Evolutionary conservation across 2,329 filamentous ascomycete species (phyloP).

Genomic region (Colletotrichum lentis): DNA sequence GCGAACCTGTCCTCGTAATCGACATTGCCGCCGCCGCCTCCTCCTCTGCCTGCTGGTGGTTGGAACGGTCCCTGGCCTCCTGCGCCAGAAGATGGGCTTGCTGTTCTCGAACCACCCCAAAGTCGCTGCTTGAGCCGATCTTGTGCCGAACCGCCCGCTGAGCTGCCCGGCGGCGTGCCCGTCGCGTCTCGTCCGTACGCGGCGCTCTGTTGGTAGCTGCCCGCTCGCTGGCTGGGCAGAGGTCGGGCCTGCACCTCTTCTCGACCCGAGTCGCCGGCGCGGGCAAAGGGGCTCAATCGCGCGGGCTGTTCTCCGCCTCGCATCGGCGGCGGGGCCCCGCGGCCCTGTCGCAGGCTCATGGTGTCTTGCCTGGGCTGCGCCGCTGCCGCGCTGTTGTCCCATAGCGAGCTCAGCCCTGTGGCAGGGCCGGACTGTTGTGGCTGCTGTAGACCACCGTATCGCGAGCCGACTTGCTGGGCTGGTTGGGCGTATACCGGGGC

Average conservation of each 20-base stretch:
- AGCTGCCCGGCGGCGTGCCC: constrained; percentile 46
- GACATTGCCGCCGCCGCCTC: constrained; percentile 39
- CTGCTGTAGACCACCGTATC: constrained; percentile 59
- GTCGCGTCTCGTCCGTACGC: constrained; percentile 43
- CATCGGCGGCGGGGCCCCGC: constrained; percentile 47
- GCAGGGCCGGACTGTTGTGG: constrained; percentile 44
- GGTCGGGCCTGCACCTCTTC: constrained; percentile 61
- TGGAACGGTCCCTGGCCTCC: constrained; percentile 56
- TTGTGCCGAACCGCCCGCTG: constrained; percentile 70
- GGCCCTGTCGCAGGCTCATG: constrained; percentile 57
- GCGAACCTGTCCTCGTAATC: constrained; percentile 59
- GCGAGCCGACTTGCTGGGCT: constrained; percentile 57
- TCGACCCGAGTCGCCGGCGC: constrained; percentile 42
- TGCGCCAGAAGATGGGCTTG: constrained; percentile 58
- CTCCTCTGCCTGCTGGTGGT: constrained; percentile 50
- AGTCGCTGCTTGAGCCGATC: constrained; percentile 83
- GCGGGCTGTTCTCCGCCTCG: constrained; percentile 40
- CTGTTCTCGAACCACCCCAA: constrained; percentile 68
- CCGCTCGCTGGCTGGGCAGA: constrained; percentile 75
- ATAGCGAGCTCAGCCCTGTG: constrained; percentile 63
- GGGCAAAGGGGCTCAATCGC: constrained; percentile 47
- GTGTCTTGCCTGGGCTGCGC: constrained; percentile 48
- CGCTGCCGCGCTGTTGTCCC: constrained; percentile 56
- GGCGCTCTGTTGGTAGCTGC: constrained; percentile 72
- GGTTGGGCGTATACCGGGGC: constrained; percentile 62